Base-by-base conservation (phyloP, 805 yeast genomes). In the Zygotorulaspora danielsina region DNA sequence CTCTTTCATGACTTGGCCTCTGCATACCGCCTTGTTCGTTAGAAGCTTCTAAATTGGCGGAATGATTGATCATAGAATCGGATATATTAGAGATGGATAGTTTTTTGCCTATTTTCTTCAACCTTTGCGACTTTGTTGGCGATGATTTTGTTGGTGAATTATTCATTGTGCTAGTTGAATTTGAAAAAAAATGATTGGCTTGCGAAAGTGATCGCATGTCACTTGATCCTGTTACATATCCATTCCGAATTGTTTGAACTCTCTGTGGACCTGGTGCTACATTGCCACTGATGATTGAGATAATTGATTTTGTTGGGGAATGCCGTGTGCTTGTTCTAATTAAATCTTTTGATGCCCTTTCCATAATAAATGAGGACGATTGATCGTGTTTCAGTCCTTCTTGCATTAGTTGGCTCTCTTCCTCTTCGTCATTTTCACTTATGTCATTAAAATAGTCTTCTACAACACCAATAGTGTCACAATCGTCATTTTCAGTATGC, bases 291-390 rank as follows among this genome's bases (percentile, higher is more conserved):
- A 54, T 44, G 11, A 57, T 49, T 1, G 65, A 61, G 7, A 48
- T 48, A 18, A 61, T 42, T 8, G 65, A 61, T 48, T 61, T 61
- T 2, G 64, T 58, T 19, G 65, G 65, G 1, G 65, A 61, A 41
- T 61, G 64, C 24, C 50, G 45, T 12, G 52, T 44, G 12, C 38
- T 46, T 4, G 47, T 34, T 33, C 50, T 43, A 2, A 44, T 32
- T 20, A 49, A 19, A 5, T 49, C 57, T 25, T 34, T 48, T 2
- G 54, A 42, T 5, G 41, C 24, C 3, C 39, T 33, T 17, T 45
- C 49, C 5, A 46, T 18, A 6, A 51, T 12, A 6, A 42, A 33
- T 3, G 53, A 42, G 4, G 55, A 38, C 4, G 57, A 41, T 15
- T 41, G 25, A 15, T 52, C 50, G 26, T 58, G 59, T 31, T 43